Evolutionary conservation across 2,329 filamentous ascomycete species (phyloP).

Genomic region (Arthrobotrys conoides): DNA sequence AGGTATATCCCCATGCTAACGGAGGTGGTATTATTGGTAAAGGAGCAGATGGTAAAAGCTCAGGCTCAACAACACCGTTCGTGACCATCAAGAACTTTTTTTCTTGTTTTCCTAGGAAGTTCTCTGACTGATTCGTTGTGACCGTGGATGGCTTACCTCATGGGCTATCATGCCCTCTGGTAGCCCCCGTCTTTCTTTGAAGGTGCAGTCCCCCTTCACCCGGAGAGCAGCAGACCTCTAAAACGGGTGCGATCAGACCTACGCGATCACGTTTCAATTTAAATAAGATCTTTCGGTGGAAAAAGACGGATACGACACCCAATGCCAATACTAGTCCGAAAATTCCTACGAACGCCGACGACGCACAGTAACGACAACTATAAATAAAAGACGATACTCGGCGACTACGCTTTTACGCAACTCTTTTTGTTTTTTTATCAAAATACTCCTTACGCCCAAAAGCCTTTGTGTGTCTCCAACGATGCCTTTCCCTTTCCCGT

Average conservation of each 20-base stretch:
- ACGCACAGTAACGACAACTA: slow-evolving; percentile 49
- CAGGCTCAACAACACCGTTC: slow-evolving; percentile 61
- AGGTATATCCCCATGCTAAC: slow-evolving; percentile 58
- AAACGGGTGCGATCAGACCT: slow-evolving; percentile 61
- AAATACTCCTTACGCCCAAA: slow-evolving; percentile 26
- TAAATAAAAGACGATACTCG: slow-evolving; percentile 26
- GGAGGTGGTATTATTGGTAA: slow-evolving; percentile 49
- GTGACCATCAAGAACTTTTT: slow-evolving; percentile 61
- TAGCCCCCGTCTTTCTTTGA: slow-evolving; percentile 54
- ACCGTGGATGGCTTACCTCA: slow-evolving; percentile 53
- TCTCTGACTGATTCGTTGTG: slow-evolving; percentile 61
- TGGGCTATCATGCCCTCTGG: slow-evolving; percentile 43
- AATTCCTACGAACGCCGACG: slow-evolving; percentile 43
- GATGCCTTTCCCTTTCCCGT: slow-evolving; percentile 31
- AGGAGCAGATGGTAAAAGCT: slow-evolving; percentile 60
- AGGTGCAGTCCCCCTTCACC: slow-evolving; percentile 61
- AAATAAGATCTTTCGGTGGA: slow-evolving; percentile 60
- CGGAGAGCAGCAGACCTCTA: slow-evolving; percentile 61
- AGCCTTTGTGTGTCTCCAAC: slow-evolving; percentile 13
- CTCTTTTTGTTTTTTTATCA: slow-evolving; percentile 1
- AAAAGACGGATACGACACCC: slow-evolving; percentile 43
- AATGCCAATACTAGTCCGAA: slow-evolving; percentile 44
- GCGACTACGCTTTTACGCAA: slow-evolving; percentile 31
- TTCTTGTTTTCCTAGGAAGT: slow-evolving; percentile 60
- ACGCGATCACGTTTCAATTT: slow-evolving; percentile 61